Percentiles rank a stretch among this genome's conserved stretches.
Evolutionary conservation across 2,329 filamentous ascomycete species (phyloP).

Genomic region (Calycina herbarum): DNA sequence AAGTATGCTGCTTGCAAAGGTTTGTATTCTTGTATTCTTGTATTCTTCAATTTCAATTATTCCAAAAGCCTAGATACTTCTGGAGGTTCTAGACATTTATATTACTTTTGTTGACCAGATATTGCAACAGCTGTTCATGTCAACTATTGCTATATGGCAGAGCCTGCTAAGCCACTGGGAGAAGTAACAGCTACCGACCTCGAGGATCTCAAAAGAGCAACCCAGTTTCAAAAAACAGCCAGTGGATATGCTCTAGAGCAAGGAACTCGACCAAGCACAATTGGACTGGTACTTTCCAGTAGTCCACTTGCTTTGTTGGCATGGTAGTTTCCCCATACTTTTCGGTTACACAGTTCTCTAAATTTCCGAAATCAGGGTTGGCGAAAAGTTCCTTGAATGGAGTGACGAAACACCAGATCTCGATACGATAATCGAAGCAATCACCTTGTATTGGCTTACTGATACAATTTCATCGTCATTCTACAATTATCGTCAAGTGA

Average conservation of each 20-base stretch:
- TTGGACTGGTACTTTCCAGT: conserved; percentile 53
- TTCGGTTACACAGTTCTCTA: background rate
- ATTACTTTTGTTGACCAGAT: too few relatives aligned
- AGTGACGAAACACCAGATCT: conserved; percentile 30
- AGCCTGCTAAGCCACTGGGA: background rate
- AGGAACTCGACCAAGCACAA: conserved; percentile 54
- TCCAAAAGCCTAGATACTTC: background rate
- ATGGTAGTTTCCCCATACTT: conserved; percentile 40
- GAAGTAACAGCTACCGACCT: conserved; percentile 42
- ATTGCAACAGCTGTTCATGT: conserved; percentile 6
- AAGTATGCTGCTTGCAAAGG: conserved; percentile 23
- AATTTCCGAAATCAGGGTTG: conserved; percentile 4
- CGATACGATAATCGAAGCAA: conserved; percentile 48
- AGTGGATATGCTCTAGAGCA: conserved; percentile 54
- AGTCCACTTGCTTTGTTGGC: conserved; percentile 57
- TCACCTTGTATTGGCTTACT: conserved; percentile 57
- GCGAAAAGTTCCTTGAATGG: conserved; percentile 56
- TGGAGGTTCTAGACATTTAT: background rate
- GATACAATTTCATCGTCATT: conserved; percentile 48
- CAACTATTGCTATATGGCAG: conserved; percentile 11
- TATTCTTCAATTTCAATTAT: background rate
- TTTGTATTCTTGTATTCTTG: background rate
- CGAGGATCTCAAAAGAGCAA: conserved; percentile 44
- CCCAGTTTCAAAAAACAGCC: conserved; percentile 44
- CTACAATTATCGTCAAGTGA: conserved; percentile 48